Evolutionary conservation across 2,329 filamentous ascomycete genomes (phyloP).

Genomic region (Pseudophaeomoniella oleicola): DNA sequence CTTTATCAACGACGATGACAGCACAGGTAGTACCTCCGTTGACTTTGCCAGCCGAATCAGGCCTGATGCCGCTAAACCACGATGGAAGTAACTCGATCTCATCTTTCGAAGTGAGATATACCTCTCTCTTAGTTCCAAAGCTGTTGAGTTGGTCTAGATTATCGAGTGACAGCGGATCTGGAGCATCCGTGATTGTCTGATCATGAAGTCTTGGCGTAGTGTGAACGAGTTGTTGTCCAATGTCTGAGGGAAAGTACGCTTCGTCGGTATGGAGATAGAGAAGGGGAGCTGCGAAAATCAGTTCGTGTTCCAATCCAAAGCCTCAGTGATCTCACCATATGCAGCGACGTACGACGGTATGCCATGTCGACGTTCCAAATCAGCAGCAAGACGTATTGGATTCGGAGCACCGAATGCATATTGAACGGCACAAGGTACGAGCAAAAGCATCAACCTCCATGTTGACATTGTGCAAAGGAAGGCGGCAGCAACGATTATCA

Average conservation of each 20-base stretch:
- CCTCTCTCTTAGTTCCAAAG: conserved; percentile 23
- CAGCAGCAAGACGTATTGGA: neutral
- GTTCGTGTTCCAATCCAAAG: neutral
- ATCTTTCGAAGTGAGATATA: conserved; percentile 27
- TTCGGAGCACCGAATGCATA: neutral
- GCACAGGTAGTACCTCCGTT: conserved; percentile 32
- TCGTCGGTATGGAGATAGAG: neutral
- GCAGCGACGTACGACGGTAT: neutral
- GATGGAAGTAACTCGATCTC: conserved; percentile 30
- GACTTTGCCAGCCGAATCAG: conserved; percentile 36
- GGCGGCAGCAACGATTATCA: too few species aligned
- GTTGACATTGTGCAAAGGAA: too few species aligned
- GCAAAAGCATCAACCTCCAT: too few species aligned
- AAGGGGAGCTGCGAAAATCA: neutral
- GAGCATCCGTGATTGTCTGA: neutral
- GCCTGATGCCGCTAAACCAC: conserved; percentile 39
- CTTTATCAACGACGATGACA: conserved; percentile 45
- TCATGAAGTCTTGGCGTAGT: neutral
- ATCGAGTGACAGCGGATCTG: neutral
- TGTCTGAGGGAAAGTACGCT: neutral
- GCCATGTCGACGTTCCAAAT: neutral
- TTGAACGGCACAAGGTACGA: too few species aligned
- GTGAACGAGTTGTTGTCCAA: neutral
- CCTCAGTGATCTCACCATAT: neutral
- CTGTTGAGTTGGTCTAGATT: neutral